Conservation (phyloP, 352 stramenopile genomes). For the Phytopythium helicoides region DNA sequence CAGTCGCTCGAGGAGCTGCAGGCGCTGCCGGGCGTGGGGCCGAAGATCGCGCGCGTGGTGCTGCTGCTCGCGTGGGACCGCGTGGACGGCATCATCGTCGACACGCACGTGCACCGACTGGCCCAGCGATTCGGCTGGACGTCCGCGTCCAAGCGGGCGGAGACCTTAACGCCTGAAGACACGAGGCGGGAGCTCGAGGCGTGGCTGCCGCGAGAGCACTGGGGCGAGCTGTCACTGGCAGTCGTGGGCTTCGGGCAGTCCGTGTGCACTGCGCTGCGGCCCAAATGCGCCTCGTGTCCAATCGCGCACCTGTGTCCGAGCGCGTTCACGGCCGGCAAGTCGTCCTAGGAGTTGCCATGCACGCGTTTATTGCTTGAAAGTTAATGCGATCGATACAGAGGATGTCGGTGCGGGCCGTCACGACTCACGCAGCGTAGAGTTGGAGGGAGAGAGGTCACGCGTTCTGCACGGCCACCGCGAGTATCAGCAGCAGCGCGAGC, state of each 20-base stretch:
- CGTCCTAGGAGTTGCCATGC: background rate
- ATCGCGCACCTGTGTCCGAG: slow-evolving; percentile 54
- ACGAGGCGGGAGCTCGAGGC: slow-evolving; percentile 53
- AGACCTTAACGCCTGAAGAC: slow-evolving; percentile 31
- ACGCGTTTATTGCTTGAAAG: background rate
- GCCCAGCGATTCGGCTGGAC: slow-evolving; percentile 62
- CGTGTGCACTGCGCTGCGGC: slow-evolving; percentile 50
- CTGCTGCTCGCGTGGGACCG: slow-evolving; percentile 58
- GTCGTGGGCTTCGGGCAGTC: slow-evolving; percentile 78
- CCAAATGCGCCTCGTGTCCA: slow-evolving; percentile 55
- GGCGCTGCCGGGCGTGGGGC: slow-evolving; percentile 58
- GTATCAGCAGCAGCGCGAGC: slow-evolving; percentile 29
- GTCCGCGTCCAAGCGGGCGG: slow-evolving; percentile 4
- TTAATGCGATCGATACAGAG: background rate
- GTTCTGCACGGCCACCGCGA: slow-evolving; percentile 28
- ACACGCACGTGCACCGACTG: slow-evolving; percentile 78
- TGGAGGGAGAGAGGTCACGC: slow-evolving; percentile 7
- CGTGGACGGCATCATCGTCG: slow-evolving; percentile 70
- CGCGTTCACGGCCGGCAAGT: slow-evolving; percentile 23
- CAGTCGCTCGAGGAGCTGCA: slow-evolving; percentile 35
- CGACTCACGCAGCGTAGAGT: background rate
- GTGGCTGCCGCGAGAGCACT: slow-evolving; percentile 61
- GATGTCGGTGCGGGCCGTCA: background rate
- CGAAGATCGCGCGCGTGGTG: slow-evolving; percentile 74
- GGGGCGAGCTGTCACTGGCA: slow-evolving; percentile 52